Base-by-base conservation (phyloP, 2,329 filamentous ascomycete species). In the Stenocarpella maydis region DNA sequence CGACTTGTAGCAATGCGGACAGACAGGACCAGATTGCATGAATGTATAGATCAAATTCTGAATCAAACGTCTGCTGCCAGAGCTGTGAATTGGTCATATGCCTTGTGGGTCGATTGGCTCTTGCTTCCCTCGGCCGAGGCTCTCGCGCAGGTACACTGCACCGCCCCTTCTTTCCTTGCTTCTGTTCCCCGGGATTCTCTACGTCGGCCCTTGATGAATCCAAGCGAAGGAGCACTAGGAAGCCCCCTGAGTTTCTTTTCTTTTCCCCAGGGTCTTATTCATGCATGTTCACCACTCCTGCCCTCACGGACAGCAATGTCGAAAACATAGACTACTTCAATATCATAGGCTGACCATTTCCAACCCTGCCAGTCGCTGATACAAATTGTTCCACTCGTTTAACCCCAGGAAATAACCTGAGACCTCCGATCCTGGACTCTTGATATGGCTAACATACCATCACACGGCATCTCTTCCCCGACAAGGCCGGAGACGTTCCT, bases 401-500 rank as follows among this genome's bases (percentile, higher is more conserved):
- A 37, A 6, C 26, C 31, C 21, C 12, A 19, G 7, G 8, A 12
- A 58, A n/a, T 15, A 37, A 50, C 21, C 60, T 37, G 39, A 24
- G 5, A 28, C 9, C 3, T 39, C 34, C 9, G 12, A 7, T 21
- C 15, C 34, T 39, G 24, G 4, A n/a, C 21, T 24, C 31, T 58
- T 21, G 28, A 52, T 10, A 69, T 71, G 69, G 53, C 53, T 17
- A 19, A 69, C 37, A 15, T 24, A 19, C 43, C 67, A n/a, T 28
- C 39, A 47, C 41, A 15, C 15, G 14, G 19, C 12, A 10, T 4
- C 8, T 26, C 26, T 15, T 28, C 61, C 8, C 50, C 63, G 0
- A 28, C 55, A 19, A 52, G 53, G 34, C 65, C 55, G 5, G 41
- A 39, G 19, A 65, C 28, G 12, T 88, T 88, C 76, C 84, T 84